Percentiles rank a stretch among this genome's conserved stretches.
Evolutionary conservation across 2,329 filamentous ascomycete genomes (phyloP).

Genomic region (Botryotinia globosa): DNA sequence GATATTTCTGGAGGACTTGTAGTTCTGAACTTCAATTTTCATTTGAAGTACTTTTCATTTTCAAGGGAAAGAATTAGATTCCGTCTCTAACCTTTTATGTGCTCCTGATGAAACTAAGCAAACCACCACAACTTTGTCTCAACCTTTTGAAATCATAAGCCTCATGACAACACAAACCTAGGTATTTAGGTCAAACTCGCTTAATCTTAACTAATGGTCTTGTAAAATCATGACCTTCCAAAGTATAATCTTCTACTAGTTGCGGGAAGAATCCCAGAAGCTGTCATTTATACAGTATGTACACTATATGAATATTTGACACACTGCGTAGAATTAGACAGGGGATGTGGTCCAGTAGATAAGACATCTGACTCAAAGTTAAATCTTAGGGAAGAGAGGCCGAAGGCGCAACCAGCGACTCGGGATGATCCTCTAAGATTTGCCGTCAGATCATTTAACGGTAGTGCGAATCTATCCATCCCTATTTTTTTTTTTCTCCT

Average conservation of each 20-base stretch:
- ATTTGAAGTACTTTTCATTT: neutral
- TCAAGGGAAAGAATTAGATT: neutral
- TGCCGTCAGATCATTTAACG: too few species aligned
- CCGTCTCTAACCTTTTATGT: neutral
- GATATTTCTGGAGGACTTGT: neutral
- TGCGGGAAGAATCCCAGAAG: neutral
- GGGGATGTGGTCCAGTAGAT: neutral
- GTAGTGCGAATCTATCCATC: neutral
- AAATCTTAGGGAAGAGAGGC: neutral
- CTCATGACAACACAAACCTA: neutral
- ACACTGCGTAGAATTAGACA: neutral
- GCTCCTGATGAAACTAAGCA: neutral
- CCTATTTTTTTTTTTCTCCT: neutral
- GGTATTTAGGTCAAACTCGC: neutral
- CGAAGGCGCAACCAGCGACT: neutral
- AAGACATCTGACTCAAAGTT: neutral
- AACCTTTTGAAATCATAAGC: neutral
- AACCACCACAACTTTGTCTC: neutral
- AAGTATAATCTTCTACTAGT: neutral
- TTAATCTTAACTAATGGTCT: neutral
- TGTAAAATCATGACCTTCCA: neutral
- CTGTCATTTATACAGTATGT: accelerated
- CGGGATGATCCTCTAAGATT: neutral
- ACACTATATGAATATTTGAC: neutral
- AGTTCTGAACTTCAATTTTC: neutral